A percentile compares a stretch with the other conserved stretches of the same genome.
These are phyloP conservation scores for Claviceps sp. DNA, from an alignment of 2,329 filamentous ascomycete species.

Conservation along the genomic window DNA sequence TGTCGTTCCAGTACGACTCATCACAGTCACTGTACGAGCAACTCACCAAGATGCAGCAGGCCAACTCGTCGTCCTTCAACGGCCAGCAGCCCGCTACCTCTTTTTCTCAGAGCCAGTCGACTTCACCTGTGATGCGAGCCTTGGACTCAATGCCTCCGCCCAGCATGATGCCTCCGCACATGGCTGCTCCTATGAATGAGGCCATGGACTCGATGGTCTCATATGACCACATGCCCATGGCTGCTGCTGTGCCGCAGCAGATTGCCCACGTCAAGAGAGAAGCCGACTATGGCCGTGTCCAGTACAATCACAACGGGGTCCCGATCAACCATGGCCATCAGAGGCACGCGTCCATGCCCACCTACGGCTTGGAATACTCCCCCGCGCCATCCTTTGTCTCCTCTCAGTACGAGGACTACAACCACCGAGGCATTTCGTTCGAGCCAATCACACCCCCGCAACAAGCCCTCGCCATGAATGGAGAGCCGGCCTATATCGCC, in stretches of 20 bases:
- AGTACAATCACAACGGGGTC: constrained; percentile 87
- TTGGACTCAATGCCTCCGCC: constrained; percentile 92
- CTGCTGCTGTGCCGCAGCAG: constrained; percentile 54
- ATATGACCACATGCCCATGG: constrained; percentile 58
- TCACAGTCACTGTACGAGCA: constrained; percentile 98
- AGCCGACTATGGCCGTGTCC: constrained; percentile 65
- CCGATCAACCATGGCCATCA: constrained; percentile 74
- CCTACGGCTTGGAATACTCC: constrained; percentile 89
- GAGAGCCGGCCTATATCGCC: constrained; percentile 91
- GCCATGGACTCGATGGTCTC: constrained; percentile 61
- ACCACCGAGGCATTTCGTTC: constrained; percentile 87
- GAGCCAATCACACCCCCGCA: constrained; percentile 95
- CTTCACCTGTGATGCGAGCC: constrained; percentile 78
- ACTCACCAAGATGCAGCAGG: constrained; percentile 97
- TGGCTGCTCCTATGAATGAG: constrained; percentile 42
- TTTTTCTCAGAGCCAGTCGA: constrained; percentile 61
- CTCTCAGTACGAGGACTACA: constrained; percentile 98
- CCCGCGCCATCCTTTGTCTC: constrained; percentile 95
- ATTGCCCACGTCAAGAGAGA: constrained; percentile 69
- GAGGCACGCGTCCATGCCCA: constrained; percentile 95
- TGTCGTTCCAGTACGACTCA: constrained; percentile 98
- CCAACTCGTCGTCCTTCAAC: constrained; percentile 92
- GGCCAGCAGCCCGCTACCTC: constrained; percentile 55
- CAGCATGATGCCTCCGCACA: constrained; percentile 53
- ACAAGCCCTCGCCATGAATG: constrained; percentile 65